A percentile compares a stretch with the other conserved stretches of the same genome.
phyloP scores from a whole-genome alignment of 108 stramenopile genomes.

The Cyclotella atomus region DNA sequence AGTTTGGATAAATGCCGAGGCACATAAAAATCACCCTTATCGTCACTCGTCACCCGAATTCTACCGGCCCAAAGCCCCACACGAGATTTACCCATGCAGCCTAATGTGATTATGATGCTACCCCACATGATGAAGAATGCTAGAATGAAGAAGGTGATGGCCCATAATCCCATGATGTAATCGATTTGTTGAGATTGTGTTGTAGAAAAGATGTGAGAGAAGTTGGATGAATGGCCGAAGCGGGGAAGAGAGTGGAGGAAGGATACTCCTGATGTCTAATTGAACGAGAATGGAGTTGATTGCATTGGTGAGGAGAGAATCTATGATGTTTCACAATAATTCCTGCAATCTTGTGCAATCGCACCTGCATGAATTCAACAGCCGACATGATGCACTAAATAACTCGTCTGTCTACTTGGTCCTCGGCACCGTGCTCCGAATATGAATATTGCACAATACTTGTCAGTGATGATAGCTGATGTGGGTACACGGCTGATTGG shows the following conservation, averaged over 20 bases:
- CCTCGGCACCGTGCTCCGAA: too few relatives aligned
- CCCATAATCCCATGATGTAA: slow-evolving; percentile 41
- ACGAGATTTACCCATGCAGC: slow-evolving; percentile 33
- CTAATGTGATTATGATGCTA: slow-evolving; percentile 14
- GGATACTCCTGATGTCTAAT: background rate
- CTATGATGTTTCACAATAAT: background rate
- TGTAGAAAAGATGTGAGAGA: slow-evolving; percentile 27
- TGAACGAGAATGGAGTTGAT: too few relatives aligned
- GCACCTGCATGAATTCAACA: background rate
- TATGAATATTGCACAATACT: too few relatives aligned
- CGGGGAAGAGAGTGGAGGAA: slow-evolving; percentile 9
- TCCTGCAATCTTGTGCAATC: background rate
- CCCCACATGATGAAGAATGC: slow-evolving; percentile 41
- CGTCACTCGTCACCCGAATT: slow-evolving; percentile 27
- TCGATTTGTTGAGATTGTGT: slow-evolving; percentile 36
- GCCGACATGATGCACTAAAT: too few relatives aligned
- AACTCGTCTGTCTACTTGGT: too few relatives aligned
- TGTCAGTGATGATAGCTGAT: too few relatives aligned
- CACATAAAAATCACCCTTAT: slow-evolving; percentile 26
- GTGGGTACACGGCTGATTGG: too few relatives aligned
- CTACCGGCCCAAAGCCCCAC: slow-evolving; percentile 33
- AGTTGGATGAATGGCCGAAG: slow-evolving; percentile 36
- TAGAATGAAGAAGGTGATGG: slow-evolving; percentile 37
- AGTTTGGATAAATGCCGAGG: slow-evolving; percentile 40
- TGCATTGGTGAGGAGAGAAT: background rate